Conservation (phyloP, 176 grass and related monocot species). For the Tillandsia leiboldiana region DNA sequence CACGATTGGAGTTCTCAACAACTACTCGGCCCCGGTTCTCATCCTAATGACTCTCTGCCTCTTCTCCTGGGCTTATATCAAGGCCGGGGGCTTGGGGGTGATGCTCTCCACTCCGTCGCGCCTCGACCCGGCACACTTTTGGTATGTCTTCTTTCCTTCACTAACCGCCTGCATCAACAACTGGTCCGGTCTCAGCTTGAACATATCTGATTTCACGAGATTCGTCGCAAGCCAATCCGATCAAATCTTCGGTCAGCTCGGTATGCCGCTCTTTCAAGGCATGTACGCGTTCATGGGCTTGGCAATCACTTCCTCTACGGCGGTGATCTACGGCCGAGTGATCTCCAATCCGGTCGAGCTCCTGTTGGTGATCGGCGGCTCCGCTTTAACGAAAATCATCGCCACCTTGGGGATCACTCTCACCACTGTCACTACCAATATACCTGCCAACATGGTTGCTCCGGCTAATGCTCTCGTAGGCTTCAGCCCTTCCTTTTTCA, state of each 20-base stretch:
- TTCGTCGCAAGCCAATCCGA: slow-evolving; percentile 20
- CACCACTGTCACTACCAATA: slow-evolving; percentile 35
- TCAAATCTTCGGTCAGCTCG: slow-evolving; percentile 31
- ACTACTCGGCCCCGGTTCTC: slow-evolving; percentile 25
- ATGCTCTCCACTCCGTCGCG: slow-evolving; percentile 31
- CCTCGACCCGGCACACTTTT: slow-evolving; percentile 15
- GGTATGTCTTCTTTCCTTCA: slow-evolving; percentile 41
- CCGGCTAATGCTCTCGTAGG: slow-evolving; percentile 28
- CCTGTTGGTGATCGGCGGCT: slow-evolving; percentile 17
- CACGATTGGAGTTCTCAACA: slow-evolving; percentile 10
- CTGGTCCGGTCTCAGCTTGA: slow-evolving; percentile 27
- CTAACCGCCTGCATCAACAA: slow-evolving; percentile 23
- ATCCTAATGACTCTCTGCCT: slow-evolving; percentile 12
- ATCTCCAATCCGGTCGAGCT: slow-evolving; percentile 35
- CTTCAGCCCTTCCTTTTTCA: slow-evolving; percentile 30
- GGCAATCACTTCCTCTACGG: slow-evolving; percentile 35
- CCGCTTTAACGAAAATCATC: slow-evolving; percentile 4
- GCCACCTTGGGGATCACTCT: slow-evolving; percentile 29
- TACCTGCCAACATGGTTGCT: slow-evolving; percentile 38
- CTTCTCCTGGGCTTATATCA: slow-evolving; percentile 29
- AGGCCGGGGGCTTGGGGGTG: slow-evolving; percentile 30
- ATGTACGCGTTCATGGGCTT: slow-evolving; percentile 24
- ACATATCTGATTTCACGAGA: slow-evolving; percentile 37
- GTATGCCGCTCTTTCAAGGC: slow-evolving; percentile 27
- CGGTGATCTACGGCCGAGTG: slow-evolving; percentile 26